Percentiles rank a stretch among this genome's conserved stretches.
phyloP scores from a whole-genome alignment of 2,329 filamentous ascomycete genomes.

The Emmonsiellopsis sp. region DNA sequence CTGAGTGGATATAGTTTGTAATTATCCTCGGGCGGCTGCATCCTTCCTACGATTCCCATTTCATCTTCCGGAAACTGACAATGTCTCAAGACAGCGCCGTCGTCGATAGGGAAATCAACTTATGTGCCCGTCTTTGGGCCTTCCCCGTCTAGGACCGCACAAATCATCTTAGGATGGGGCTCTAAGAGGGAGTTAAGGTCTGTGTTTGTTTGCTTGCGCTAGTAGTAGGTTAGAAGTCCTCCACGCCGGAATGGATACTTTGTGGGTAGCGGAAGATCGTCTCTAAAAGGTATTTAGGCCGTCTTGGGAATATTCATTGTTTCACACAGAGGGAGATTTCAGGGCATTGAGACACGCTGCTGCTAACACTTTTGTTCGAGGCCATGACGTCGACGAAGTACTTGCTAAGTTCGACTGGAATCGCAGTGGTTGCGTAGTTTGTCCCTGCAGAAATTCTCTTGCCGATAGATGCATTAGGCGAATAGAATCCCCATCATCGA shows the following conservation, averaged over 20 bases:
- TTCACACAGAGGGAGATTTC: background rate
- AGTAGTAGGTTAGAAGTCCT: conserved; percentile 1
- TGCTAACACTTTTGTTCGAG: conserved; percentile 1
- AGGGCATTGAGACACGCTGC: conserved; percentile 2
- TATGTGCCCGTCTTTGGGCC: background rate
- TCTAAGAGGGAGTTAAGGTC: background rate
- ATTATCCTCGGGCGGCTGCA: background rate
- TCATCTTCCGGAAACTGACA: conserved; percentile 5
- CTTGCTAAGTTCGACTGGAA: background rate
- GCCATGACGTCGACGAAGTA: conserved; percentile 1
- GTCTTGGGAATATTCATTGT: conserved; percentile 2
- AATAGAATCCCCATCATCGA: conserved; percentile 7
- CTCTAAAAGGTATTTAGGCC: conserved; percentile 3
- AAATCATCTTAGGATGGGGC: background rate
- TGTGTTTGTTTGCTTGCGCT: background rate
- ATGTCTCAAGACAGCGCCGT: background rate
- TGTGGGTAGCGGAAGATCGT: conserved; percentile 1
- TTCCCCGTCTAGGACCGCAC: background rate
- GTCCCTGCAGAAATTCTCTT: conserved; percentile 4
- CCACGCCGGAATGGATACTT: conserved; percentile 1
- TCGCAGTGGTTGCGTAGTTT: background rate
- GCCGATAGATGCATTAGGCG: conserved; percentile 5
- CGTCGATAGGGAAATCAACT: conserved; percentile 3
- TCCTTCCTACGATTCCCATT: background rate
- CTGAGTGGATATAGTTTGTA: too few relatives aligned